These are phyloP conservation scores for Rhodamnia rubescens DNA, from an alignment of 345 rosid species.

Conservation along the genomic window DNA sequence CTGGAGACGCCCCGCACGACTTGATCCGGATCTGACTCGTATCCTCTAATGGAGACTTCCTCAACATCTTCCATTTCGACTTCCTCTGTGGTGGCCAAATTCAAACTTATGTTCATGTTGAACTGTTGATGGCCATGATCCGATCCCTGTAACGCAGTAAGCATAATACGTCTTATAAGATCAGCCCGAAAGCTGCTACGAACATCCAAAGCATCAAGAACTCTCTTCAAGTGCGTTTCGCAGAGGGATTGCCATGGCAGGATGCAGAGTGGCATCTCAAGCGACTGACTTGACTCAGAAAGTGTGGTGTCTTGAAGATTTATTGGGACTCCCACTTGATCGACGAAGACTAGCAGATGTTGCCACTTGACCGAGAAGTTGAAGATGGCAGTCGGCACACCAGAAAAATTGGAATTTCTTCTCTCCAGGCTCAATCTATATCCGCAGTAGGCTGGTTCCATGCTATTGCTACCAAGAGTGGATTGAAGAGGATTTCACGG, in stretches of 20 bases:
- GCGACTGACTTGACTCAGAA: background rate
- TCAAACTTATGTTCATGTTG: background rate
- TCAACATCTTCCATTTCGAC: background rate
- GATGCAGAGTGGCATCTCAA: background rate
- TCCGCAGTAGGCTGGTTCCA: background rate
- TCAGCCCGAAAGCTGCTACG: background rate
- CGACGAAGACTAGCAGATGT: background rate
- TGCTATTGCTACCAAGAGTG: background rate
- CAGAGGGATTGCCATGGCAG: background rate
- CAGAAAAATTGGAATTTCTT: background rate
- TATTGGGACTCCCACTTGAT: background rate
- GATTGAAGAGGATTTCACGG: background rate
- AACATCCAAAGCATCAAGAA: background rate
- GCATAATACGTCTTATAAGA: background rate
- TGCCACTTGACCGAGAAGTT: background rate
- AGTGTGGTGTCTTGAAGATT: background rate
- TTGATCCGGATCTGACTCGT: background rate
- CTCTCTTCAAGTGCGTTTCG: background rate
- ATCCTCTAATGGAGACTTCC: background rate
- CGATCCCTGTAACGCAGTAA: background rate
- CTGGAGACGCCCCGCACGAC: background rate
- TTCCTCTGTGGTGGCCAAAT: background rate
- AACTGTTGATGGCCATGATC: background rate
- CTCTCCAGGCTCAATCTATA: background rate
- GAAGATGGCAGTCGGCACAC: background rate